These are phyloP conservation scores for Botrytis galanthina DNA, from an alignment of 2,329 filamentous ascomycete genomes.

Conservation along the genomic window DNA sequence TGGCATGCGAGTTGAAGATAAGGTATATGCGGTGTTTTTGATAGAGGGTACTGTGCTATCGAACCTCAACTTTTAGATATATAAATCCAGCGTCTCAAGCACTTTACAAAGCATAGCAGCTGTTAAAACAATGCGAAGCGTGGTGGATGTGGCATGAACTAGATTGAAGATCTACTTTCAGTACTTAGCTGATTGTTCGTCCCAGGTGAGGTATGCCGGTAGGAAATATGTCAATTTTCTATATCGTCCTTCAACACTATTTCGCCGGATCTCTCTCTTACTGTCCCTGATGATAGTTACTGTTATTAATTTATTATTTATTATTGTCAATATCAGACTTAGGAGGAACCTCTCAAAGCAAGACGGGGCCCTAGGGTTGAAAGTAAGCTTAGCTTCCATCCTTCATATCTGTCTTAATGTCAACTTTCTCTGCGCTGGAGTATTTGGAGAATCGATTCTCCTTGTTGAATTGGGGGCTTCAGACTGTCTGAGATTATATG, in stretches of 20 bases:
- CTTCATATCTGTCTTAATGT: rapidly evolving
- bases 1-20: neutral
- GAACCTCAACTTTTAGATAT: neutral
- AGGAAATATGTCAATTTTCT: neutral
- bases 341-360: rapidly evolving
- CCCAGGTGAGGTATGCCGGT: too few relatives aligned
- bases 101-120: neutral
- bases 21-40: neutral
- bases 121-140: too few relatives aligned
- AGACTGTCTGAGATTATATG: neutral
- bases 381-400: neutral
- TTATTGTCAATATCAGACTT: neutral
- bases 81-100: neutral
- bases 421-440: neutral
- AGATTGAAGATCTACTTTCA: neutral
- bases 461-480: neutral
- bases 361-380: neutral
- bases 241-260: neutral
- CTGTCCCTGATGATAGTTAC: neutral
- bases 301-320: neutral
- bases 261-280: rapidly evolving
- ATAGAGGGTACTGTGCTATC: rapidly evolving
- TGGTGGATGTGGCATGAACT: neutral
- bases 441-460: neutral
- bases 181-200: neutral